These are phyloP conservation scores for Besnoitia besnoiti DNA, from an alignment of 169 alveolate species.

Conservation along the genomic window DNA sequence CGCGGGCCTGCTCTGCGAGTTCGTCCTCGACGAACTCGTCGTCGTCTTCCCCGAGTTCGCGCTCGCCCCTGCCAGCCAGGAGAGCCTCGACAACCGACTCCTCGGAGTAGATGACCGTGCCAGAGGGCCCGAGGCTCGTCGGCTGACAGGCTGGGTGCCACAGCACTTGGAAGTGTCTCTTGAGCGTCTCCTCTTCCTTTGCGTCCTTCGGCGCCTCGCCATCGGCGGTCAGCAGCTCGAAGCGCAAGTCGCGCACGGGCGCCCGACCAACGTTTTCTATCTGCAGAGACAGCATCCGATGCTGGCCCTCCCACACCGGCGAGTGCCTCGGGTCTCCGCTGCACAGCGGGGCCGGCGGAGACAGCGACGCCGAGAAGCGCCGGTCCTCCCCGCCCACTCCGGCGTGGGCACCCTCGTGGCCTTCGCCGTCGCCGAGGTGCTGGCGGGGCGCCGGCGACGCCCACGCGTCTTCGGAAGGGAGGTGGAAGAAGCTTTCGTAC, in stretches of 20 bases:
- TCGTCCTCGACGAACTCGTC: background rate
- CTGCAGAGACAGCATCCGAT: constrained; percentile 48
- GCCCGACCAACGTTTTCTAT: constrained; percentile 43
- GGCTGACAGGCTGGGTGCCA: constrained; percentile 22
- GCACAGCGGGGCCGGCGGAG: background rate
- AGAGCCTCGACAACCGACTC: background rate
- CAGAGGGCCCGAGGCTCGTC: background rate
- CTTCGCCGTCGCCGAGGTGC: background rate
- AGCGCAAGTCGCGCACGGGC: constrained; percentile 30
- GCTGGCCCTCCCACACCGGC: constrained; percentile 67
- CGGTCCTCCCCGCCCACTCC: background rate
- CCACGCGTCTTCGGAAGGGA: no score
- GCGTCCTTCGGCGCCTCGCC: background rate
- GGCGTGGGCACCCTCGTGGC: background rate
- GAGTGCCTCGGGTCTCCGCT: constrained; percentile 54
- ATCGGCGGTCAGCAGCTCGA: constrained; percentile 16
- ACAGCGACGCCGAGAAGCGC: no score
- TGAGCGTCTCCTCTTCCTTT: background rate
- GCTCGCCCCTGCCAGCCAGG: background rate
- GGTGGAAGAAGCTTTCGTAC: no score
- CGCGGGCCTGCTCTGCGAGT: background rate
- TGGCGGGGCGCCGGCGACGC: no score
- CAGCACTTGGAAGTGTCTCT: constrained; percentile 26
- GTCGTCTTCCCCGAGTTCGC: background rate
- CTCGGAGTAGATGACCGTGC: constrained; percentile 37